A percentile compares a stretch with the other conserved stretches of the same genome.
Evolutionary conservation across 2,329 filamentous ascomycete species (phyloP).

Genomic region (Calonectria henricotiae): DNA sequence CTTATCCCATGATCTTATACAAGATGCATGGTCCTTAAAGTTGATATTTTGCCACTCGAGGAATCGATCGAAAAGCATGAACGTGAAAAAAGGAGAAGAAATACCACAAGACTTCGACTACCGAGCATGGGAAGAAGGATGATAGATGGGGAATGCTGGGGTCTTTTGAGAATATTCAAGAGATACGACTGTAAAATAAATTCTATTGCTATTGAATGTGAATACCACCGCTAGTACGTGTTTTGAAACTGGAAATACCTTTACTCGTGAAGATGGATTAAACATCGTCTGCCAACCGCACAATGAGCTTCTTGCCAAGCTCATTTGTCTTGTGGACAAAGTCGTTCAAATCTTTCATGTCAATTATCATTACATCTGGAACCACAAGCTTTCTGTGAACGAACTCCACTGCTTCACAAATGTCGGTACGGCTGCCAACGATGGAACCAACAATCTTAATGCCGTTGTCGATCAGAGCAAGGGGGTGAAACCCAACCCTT

Average conservation of each 20-base stretch:
- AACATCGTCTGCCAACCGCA: not conserved
- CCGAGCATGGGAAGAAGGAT: too few relatives aligned
- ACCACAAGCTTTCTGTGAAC: slow-evolving; percentile 25
- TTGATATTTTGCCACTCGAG: too few relatives aligned
- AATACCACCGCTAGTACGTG: not conserved
- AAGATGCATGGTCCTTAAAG: not conserved
- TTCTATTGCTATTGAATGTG: not conserved
- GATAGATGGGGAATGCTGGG: too few relatives aligned
- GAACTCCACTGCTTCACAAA: slow-evolving; percentile 33
- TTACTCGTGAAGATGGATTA: not conserved
- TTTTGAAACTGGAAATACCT: not conserved
- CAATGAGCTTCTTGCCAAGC: slow-evolving; percentile 9
- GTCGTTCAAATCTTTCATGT: not conserved
- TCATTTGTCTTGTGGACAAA: slow-evolving; percentile 19
- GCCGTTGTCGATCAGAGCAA: slow-evolving; percentile 29
- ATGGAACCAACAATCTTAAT: slow-evolving; percentile 29
- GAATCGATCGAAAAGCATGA: too few relatives aligned
- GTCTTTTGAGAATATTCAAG: too few relatives aligned
- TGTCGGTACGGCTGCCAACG: slow-evolving; percentile 27
- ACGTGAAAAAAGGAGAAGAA: too few relatives aligned
- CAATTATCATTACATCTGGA: slow-evolving; percentile 17
- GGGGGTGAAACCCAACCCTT: slow-evolving; percentile 30
- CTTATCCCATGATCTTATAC: not conserved
- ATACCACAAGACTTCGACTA: too few relatives aligned
- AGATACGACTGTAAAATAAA: not conserved